phyloP scores from a whole-genome alignment of 306 rosid species.

The Hippophae rhamnoides region DNA sequence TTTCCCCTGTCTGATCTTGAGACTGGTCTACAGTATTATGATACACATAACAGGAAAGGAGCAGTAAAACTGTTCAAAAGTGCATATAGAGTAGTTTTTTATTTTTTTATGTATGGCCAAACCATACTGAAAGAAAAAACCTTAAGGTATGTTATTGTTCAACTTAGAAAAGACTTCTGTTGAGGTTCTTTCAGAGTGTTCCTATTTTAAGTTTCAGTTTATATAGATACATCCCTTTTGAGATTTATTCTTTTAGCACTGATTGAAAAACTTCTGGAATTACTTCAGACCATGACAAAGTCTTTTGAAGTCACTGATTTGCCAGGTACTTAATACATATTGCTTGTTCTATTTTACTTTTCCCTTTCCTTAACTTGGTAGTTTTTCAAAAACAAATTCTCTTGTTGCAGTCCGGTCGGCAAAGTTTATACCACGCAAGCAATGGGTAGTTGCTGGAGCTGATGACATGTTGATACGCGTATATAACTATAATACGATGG shows the following conservation, averaged over 20 bases:
- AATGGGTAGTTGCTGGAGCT: constrained; percentile 98
- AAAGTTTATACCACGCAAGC: constrained; percentile 88
- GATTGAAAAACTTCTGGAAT: constrained; percentile 14
- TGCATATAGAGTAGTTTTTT: too few relatives aligned
- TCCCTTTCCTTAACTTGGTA: constrained; percentile 5
- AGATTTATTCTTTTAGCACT: constrained; percentile 6
- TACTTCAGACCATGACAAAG: constrained; percentile 73
- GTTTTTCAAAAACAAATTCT: constrained; percentile 3
- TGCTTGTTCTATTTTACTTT: constrained; percentile 8
- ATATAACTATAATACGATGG: constrained; percentile 96
- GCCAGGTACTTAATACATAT: constrained; percentile 54
- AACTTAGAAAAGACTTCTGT: not conserved
- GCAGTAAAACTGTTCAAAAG: too few relatives aligned
- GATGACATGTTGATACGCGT: constrained; percentile 93
- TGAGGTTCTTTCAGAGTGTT: not conserved
- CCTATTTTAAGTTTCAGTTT: not conserved
- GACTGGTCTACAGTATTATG: too few relatives aligned
- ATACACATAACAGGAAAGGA: too few relatives aligned
- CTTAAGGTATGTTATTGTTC: not conserved
- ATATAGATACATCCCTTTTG: constrained; percentile 2
- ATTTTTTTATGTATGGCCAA: too few relatives aligned
- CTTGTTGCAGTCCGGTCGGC: constrained; percentile 89
- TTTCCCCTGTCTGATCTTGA: too few relatives aligned
- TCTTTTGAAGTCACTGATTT: constrained; percentile 91
- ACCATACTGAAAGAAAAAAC: too few relatives aligned